phyloP scores from a whole-genome alignment of 2,329 filamentous ascomycete species.

The Trichoderma gracile region DNA sequence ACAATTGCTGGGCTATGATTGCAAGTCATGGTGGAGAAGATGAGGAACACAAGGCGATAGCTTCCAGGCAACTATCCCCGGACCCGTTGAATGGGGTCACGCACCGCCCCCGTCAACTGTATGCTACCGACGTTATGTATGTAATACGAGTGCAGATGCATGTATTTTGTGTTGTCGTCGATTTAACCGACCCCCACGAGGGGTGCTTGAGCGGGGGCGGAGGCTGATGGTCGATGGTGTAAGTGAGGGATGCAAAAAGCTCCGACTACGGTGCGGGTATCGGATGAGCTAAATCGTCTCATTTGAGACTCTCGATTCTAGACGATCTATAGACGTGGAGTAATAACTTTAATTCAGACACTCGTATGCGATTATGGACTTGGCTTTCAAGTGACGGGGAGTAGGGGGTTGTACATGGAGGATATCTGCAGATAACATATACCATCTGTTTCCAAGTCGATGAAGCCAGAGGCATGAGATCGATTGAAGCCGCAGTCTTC shows the following conservation, averaged over 20 bases:
- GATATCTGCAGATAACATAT: no score
- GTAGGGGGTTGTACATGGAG: no score
- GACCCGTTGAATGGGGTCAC: neutral
- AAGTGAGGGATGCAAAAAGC: conserved; percentile 3
- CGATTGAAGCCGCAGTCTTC: no score
- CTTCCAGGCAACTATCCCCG: neutral
- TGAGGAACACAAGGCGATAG: neutral
- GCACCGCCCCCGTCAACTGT: neutral
- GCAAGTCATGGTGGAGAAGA: conserved; percentile 3
- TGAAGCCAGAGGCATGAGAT: no score
- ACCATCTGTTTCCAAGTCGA: no score
- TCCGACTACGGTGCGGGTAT: neutral
- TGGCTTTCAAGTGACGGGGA: no score
- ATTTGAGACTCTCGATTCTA: neutral
- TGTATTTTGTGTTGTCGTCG: neutral
- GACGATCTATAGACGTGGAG: no score
- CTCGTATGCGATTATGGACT: no score
- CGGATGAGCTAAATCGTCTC: no score
- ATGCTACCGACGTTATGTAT: conserved; percentile 7
- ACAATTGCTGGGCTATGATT: neutral
- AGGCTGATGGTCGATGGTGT: neutral
- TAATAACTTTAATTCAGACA: no score
- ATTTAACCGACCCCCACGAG: conserved; percentile 1
- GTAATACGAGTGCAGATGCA: neutral
- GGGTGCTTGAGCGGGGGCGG: conserved; percentile 7